Evolutionary conservation across 805 yeast genomes (phyloP).

Genomic region (Alloascoidea hylecoeti): DNA sequence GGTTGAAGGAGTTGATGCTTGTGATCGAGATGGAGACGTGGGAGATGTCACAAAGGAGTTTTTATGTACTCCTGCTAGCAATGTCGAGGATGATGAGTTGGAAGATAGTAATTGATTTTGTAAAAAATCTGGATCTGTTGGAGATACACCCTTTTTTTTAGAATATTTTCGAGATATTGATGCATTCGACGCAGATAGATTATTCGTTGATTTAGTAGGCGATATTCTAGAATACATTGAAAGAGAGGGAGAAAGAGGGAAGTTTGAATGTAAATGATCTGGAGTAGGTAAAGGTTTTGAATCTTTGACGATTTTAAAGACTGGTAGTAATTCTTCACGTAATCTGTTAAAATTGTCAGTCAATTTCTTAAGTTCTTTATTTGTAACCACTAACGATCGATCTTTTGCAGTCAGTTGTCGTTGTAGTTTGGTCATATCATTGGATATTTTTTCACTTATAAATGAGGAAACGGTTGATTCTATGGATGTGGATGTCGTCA

Average conservation of each 20-base stretch:
- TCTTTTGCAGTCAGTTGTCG: slow-evolving; percentile 6
- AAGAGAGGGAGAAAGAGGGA: slow-evolving; percentile 9
- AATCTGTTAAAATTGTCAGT: slow-evolving; percentile 40
- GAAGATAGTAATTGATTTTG: no score
- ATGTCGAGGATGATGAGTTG: no score
- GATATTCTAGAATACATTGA: no score
- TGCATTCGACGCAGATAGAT: slow-evolving; percentile 2
- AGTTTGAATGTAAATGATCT: slow-evolving; percentile 10
- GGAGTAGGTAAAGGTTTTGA: slow-evolving; percentile 56
- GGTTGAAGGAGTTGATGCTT: slow-evolving; percentile 3
- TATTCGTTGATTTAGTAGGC: no score
- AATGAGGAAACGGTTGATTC: slow-evolving; percentile 15
- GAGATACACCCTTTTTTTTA: slow-evolving; percentile 2
- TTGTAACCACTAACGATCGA: slow-evolving; percentile 18
- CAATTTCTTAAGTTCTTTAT: slow-evolving; percentile 24
- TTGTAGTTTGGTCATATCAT: slow-evolving; percentile 6
- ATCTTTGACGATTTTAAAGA: slow-evolving; percentile 47
- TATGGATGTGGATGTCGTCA: slow-evolving; percentile 16
- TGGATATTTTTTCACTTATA: slow-evolving; percentile 4
- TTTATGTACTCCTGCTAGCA: no score
- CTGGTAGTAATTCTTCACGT: slow-evolving; percentile 51
- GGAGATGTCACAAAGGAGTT: no score
- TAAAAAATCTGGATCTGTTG: neutral
- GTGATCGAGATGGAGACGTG: slow-evolving; percentile 2
- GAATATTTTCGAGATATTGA: neutral